Evolutionary conservation across 805 yeast species (phyloP).

Genomic region (Wickerhamia fluorescens): DNA sequence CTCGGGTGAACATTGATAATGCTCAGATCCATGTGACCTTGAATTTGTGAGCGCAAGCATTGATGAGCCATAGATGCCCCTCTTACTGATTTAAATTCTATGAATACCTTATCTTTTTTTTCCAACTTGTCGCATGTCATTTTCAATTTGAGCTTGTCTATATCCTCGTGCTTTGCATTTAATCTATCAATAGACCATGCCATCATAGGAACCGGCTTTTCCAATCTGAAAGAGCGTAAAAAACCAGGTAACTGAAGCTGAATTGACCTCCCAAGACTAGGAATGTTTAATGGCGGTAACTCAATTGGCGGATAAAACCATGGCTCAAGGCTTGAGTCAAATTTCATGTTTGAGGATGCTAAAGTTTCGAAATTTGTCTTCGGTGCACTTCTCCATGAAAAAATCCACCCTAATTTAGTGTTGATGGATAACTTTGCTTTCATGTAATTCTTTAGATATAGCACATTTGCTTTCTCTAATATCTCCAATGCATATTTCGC

Average conservation of each 20-base stretch:
- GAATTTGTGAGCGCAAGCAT: slow-evolving; percentile 37
- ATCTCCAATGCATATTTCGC: slow-evolving; percentile 20
- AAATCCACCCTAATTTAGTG: neutral
- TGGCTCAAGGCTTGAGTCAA: slow-evolving; percentile 1
- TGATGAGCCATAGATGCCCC: slow-evolving; percentile 64
- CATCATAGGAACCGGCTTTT: slow-evolving; percentile 13
- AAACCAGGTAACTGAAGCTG: slow-evolving; percentile 22
- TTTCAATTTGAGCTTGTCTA: slow-evolving; percentile 15
- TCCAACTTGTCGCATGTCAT: slow-evolving; percentile 11
- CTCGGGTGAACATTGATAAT: slow-evolving; percentile 52
- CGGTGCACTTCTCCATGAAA: neutral
- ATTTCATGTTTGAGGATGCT: neutral
- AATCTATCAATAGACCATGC: slow-evolving; percentile 24
- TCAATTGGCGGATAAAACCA: slow-evolving; percentile 31
- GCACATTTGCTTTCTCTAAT: slow-evolving; percentile 22
- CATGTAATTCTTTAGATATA: slow-evolving; percentile 25
- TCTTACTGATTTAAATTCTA: slow-evolving; percentile 50
- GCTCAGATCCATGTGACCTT: slow-evolving; percentile 37
- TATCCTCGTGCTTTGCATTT: slow-evolving; percentile 6
- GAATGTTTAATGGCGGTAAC: slow-evolving; percentile 12
- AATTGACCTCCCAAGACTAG: slow-evolving; percentile 13
- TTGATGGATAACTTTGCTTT: slow-evolving; percentile 11
- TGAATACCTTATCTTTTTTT: slow-evolving; percentile 43
- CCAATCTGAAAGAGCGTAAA: slow-evolving; percentile 16
- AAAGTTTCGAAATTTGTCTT: neutral